A percentile compares a stretch with the other conserved stretches of the same genome.
Conservation (phyloP, 2,329 filamentous ascomycete species). For the Venturia effusa region DNA sequence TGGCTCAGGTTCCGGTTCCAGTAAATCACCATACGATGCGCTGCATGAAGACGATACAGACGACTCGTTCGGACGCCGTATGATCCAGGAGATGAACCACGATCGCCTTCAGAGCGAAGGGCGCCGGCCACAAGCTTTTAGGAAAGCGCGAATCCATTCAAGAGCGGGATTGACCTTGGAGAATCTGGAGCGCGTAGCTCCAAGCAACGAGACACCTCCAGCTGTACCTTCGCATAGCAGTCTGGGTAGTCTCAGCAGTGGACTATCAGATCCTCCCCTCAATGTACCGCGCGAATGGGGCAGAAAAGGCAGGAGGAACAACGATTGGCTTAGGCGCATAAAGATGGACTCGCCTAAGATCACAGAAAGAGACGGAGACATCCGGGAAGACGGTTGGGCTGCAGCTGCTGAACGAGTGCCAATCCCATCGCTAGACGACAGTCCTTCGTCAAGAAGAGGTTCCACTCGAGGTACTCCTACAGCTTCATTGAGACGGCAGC, state of each 20-base stretch:
- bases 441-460: conserved; percentile 28
- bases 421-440: conserved; percentile 31
- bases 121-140: conserved; percentile 23
- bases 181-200: conserved; percentile 27
- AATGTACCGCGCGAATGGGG: conserved; percentile 37
- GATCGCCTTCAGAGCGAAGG: conserved; percentile 13
- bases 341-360: not conserved
- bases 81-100: conserved; percentile 5
- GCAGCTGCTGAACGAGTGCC: conserved; percentile 25
- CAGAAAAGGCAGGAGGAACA: conserved; percentile 29
- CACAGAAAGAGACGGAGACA: conserved; percentile 1
- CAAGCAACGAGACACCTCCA: not conserved
- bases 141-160: conserved; percentile 31
- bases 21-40: not conserved
- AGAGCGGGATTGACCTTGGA: conserved; percentile 31
- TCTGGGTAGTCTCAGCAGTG: conserved; percentile 17
- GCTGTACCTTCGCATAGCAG: conserved; percentile 16
- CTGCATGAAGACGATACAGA: conserved; percentile 5
- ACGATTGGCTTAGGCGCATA: conserved; percentile 28
- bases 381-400: conserved; percentile 17
- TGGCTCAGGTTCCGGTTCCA: not conserved
- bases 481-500: conserved; percentile 15
- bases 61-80: conserved; percentile 4
- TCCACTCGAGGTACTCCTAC: conserved; percentile 20
- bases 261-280: conserved; percentile 30